phyloP scores from a whole-genome alignment of 257 asterid species.

The Prunella vulgaris region DNA sequence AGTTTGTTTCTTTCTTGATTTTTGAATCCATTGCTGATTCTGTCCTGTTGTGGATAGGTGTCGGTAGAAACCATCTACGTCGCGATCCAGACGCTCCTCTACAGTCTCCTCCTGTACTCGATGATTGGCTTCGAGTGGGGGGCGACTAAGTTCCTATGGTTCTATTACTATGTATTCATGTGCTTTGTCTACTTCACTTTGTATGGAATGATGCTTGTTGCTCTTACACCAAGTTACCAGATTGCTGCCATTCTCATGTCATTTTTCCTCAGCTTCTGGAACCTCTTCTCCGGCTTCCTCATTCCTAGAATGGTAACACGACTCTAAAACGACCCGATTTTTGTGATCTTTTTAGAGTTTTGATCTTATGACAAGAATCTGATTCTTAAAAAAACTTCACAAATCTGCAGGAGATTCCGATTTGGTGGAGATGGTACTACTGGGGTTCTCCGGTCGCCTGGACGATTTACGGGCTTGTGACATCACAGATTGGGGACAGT shows the following conservation, averaged over 20 bases:
- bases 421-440: constrained; percentile 82
- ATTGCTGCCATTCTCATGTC: constrained; percentile 65
- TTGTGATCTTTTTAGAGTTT: background rate
- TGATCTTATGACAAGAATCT: too few relatives aligned
- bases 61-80: constrained; percentile 52
- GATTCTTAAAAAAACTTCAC: background rate
- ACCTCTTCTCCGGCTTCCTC: constrained; percentile 69
- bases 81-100: constrained; percentile 24
- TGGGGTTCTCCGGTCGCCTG: constrained; percentile 71
- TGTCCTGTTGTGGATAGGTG: constrained; percentile 32
- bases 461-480: constrained; percentile 45
- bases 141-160: constrained; percentile 54
- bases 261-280: constrained; percentile 70
- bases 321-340: background rate
- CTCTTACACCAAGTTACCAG: constrained; percentile 67
- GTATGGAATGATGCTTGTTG: constrained; percentile 40
- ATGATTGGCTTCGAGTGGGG: constrained; percentile 34
- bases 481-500: constrained; percentile 52
- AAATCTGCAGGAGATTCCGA: constrained; percentile 46
- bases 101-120: constrained; percentile 33
- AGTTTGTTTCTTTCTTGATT: background rate
- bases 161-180: constrained; percentile 32
- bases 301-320: constrained; percentile 53
- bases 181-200: constrained; percentile 38
- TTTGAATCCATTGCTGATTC: background rate